A percentile compares a stretch with the other conserved stretches of the same genome.
Evolutionary conservation across 805 yeast genomes (phyloP).

Genomic region (Hanseniaspora pseudoguilliermondii): DNA sequence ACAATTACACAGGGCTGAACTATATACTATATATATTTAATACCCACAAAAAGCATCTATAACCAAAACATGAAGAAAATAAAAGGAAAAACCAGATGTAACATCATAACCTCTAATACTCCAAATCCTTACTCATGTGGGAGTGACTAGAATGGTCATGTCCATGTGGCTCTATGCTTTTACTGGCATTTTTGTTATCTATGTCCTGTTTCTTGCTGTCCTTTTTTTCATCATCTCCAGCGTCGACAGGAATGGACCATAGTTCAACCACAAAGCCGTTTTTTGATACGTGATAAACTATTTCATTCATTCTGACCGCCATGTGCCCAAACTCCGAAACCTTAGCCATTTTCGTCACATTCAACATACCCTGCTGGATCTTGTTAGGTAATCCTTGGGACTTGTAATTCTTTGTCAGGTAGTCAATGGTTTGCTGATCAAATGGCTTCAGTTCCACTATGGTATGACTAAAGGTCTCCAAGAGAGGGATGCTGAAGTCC

Average conservation of each 20-base stretch:
- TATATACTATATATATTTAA: too few species aligned
- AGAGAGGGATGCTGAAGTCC: conserved; percentile 40
- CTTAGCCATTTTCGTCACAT: conserved; percentile 58
- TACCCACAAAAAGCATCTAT: too few species aligned
- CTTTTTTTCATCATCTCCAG: conserved; percentile 34
- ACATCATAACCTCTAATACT: background rate
- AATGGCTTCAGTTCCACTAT: conserved; percentile 71
- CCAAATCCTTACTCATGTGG: conserved; percentile 8
- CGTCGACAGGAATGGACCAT: conserved; percentile 97
- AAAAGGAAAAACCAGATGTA: too few species aligned
- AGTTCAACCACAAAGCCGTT: conserved; percentile 75
- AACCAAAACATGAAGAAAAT: too few species aligned
- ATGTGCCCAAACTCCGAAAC: conserved; percentile 66
- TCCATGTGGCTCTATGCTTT: conserved; percentile 7
- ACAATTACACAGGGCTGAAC: too few species aligned
- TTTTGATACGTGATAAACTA: conserved; percentile 74
- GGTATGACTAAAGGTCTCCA: conserved; percentile 46
- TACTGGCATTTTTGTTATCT: conserved; percentile 6
- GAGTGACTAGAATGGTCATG: conserved; percentile 12
- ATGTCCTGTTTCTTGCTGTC: background rate
- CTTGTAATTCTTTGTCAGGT: conserved; percentile 56
- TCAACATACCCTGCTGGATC: conserved; percentile 75
- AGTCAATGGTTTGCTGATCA: conserved; percentile 53
- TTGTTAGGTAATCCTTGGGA: conserved; percentile 51
- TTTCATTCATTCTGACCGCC: conserved; percentile 62